Percentiles rank a stretch among this genome's conserved stretches.
phyloP scores from a whole-genome alignment of 192 early-diverging fungal species.

The Podila epicladia region DNA sequence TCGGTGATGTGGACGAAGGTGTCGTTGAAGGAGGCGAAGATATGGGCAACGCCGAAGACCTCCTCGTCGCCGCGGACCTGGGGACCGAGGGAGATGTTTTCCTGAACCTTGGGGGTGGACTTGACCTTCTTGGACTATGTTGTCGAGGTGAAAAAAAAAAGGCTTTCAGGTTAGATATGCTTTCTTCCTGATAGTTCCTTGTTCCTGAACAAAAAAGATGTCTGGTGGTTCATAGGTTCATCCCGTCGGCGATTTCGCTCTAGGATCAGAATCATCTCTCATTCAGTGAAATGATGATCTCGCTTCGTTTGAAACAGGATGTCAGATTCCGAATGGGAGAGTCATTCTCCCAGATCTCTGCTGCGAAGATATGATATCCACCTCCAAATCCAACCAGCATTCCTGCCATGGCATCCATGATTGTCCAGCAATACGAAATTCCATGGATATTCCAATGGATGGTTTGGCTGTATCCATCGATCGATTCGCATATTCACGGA shows the following conservation, averaged over 20 bases:
- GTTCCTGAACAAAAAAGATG: background rate
- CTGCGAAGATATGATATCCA: too few species aligned
- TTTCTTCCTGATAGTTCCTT: background rate
- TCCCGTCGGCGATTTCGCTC: too few species aligned
- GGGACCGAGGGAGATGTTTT: conserved; percentile 95
- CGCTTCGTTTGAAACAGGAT: too few species aligned
- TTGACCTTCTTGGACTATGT: conserved; percentile 74
- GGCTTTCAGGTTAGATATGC: background rate
- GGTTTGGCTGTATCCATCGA: background rate
- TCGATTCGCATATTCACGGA: background rate
- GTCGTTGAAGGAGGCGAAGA: conserved; percentile 99
- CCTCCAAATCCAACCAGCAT: too few species aligned
- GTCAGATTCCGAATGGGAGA: too few species aligned
- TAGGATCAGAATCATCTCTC: too few species aligned
- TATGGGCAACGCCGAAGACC: conserved; percentile 99
- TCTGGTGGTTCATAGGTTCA: too few species aligned
- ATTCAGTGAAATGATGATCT: too few species aligned
- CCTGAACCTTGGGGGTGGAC: conserved; percentile 70
- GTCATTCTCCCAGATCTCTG: too few species aligned
- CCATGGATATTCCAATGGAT: background rate
- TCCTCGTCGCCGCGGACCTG: conserved; percentile 97
- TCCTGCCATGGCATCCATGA: too few species aligned
- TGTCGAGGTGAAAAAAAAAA: background rate
- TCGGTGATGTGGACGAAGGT: conserved; percentile 99
- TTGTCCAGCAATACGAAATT: too few species aligned